Percentiles rank a stretch among this genome's conserved stretches.
phyloP scores from a whole-genome alignment of 1,139 yeast species.

The Saccharomycopsis phalli region DNA sequence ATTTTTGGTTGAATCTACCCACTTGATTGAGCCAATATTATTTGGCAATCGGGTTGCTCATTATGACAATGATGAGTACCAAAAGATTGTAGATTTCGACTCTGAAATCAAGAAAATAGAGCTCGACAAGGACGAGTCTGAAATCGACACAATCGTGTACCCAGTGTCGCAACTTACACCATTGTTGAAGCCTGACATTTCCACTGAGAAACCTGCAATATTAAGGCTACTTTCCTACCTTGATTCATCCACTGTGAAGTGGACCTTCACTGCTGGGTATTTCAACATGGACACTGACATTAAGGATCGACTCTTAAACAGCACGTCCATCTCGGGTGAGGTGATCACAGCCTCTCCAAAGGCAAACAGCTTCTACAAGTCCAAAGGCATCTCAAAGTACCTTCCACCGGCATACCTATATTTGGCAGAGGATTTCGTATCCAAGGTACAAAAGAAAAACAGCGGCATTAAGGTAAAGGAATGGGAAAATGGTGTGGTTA shows the following conservation, averaged over 20 bases:
- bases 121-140: constrained; percentile 19
- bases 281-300: constrained; percentile 83
- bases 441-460: constrained; percentile 39
- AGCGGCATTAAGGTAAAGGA: constrained; percentile 56
- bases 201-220: constrained; percentile 75
- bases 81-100: constrained; percentile 9
- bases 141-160: constrained; percentile 60
- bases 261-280: constrained; percentile 96
- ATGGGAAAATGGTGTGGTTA: constrained; percentile 84
- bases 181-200: constrained; percentile 49
- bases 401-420: constrained; percentile 84
- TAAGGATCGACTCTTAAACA: constrained; percentile 47
- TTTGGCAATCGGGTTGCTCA: constrained; percentile 14
- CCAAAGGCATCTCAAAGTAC: constrained; percentile 72
- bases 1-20: constrained; percentile 53
- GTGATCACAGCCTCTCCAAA: constrained; percentile 87
- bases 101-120: constrained; percentile 5
- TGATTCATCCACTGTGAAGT: constrained; percentile 46
- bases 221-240: constrained; percentile 52
- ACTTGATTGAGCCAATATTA: constrained; percentile 30
- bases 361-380: constrained; percentile 88
- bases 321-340: constrained; percentile 49
- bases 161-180: constrained; percentile 93
- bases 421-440: constrained; percentile 61
- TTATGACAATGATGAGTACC: constrained; percentile 19